Conservation (phyloP, 257 asterid species). For the Asclepias syriaca region DNA sequence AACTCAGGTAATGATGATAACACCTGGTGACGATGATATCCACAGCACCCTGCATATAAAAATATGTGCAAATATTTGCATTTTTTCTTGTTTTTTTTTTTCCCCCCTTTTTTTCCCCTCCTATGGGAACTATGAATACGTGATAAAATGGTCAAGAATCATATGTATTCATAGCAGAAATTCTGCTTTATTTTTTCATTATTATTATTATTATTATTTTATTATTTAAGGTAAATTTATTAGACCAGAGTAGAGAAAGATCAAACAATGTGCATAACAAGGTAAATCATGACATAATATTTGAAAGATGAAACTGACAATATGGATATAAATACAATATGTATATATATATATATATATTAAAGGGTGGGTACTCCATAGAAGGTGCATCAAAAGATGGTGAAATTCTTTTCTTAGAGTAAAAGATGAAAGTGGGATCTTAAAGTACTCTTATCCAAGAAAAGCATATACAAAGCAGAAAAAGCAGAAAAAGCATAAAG, state of each 20-base stretch:
- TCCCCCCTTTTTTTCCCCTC: background rate
- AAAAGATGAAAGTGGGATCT: conserved; percentile 29
- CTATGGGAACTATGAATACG: background rate
- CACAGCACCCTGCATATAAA: background rate
- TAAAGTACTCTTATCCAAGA: conserved; percentile 25
- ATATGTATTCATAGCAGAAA: background rate
- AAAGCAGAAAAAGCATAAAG: conserved; percentile 32
- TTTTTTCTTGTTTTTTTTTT: background rate
- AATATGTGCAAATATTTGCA: background rate
- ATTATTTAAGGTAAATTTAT: no score
- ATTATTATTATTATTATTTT: no score
- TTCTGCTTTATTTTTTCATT: background rate
- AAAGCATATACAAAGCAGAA: conserved; percentile 35
- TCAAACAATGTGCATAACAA: no score
- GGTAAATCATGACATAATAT: no score
- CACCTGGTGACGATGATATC: no score
- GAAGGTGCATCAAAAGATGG: conserved; percentile 12
- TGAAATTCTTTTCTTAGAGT: conserved; percentile 39
- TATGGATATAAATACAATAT: no score
- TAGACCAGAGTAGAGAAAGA: no score
- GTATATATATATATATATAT: no score
- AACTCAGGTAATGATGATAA: conserved; percentile 3
- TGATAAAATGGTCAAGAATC: background rate
- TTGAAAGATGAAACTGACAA: no score
- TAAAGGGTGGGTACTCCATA: background rate